Conservation (phyloP, 1,284 basidiomycete species). For the Fistulinella cinereoalba region DNA sequence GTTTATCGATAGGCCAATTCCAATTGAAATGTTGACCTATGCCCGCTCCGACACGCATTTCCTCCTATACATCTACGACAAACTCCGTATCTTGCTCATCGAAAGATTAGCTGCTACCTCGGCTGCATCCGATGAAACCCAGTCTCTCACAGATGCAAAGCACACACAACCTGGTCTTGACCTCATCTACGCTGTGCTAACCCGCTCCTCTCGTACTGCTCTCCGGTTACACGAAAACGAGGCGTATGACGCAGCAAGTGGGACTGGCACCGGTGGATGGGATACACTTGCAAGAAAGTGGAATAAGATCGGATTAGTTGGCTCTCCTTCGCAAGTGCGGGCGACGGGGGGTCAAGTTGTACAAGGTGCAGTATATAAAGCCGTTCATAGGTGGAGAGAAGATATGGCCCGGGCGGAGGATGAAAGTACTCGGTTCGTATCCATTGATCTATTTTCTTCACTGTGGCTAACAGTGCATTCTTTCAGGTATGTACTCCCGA, state of each 20-base stretch:
- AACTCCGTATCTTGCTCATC: slow-evolving; percentile 83
- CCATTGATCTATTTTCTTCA: slow-evolving; percentile 5
- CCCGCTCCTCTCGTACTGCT: slow-evolving; percentile 71
- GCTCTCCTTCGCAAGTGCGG: slow-evolving; percentile 37
- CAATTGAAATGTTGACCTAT: slow-evolving; percentile 87
- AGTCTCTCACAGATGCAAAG: slow-evolving; percentile 6
- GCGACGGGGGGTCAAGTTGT: slow-evolving; percentile 64
- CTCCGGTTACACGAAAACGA: slow-evolving; percentile 67
- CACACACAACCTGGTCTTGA: slow-evolving; percentile 24
- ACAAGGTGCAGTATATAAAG: slow-evolving; percentile 71
- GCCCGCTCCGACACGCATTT: slow-evolving; percentile 96
- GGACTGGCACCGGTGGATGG: slow-evolving; percentile 73
- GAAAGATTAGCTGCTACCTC: slow-evolving; percentile 49
- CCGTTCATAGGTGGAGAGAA: slow-evolving; percentile 87
- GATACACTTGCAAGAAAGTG: slow-evolving; percentile 73
- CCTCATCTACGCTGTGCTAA: slow-evolving; percentile 56
- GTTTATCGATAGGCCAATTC: slow-evolving; percentile 61
- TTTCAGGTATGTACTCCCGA: slow-evolving; percentile 67
- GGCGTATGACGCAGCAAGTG: slow-evolving; percentile 63
- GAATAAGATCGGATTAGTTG: slow-evolving; percentile 61
- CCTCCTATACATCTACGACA: slow-evolving; percentile 90
- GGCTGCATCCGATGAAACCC: slow-evolving; percentile 27
- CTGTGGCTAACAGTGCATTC: background rate
- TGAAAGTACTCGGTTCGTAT: slow-evolving; percentile 74
- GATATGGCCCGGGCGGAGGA: slow-evolving; percentile 78